Evolutionary conservation across 2,329 filamentous ascomycete species (phyloP), one percentile per base, ranked within the genome.

Genomic region (Coniochaeta pulveracea): DNA sequence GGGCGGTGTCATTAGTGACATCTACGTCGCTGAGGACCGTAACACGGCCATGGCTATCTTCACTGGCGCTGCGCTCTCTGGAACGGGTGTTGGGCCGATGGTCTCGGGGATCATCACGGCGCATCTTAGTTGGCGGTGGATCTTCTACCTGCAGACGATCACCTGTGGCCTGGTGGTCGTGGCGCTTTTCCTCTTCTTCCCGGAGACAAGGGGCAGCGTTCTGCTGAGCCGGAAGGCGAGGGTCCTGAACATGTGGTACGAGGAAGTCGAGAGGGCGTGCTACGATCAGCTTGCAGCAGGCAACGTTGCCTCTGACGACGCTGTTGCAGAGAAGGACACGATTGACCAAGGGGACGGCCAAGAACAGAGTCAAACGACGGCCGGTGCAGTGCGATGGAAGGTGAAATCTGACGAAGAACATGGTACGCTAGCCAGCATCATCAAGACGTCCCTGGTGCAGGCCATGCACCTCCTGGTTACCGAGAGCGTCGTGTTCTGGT

Each of bases 401-500:
- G 83, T 89, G 26, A 75, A 76, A 43, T 74, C 76, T 2, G 85
- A 93, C 43, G 83, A 91, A 48, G 74, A 88, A 44, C 70, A 83
- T 5, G 71, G 71, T 17, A 78, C 76, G 0, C 52, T 94, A 9
- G 46, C 49, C 12, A 72, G 69, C 37, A 83, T 88, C 72, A 76
- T 94, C 34, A 61, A 64, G 5, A 74, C 84, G 10, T 91, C 84
- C 0, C 56, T 89, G 5, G 76, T 74, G 41, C 72, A 85, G 0
- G 86, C 86, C 0, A 93, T 94, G 52, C 74, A 78, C 46, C 66
- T 88, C 2, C 71, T 88, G 11, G 58, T 79, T 42, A 86, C 81
- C 0, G 82, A 88, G 43, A 78, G 81, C 0, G 77, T 85, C 8
- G 80, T 88, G 10, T 85, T 86, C 56, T 85, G 74, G 61, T 95